Conservation (phyloP, 148 eudicot species). For the Amaranthus hypochondriacus region DNA sequence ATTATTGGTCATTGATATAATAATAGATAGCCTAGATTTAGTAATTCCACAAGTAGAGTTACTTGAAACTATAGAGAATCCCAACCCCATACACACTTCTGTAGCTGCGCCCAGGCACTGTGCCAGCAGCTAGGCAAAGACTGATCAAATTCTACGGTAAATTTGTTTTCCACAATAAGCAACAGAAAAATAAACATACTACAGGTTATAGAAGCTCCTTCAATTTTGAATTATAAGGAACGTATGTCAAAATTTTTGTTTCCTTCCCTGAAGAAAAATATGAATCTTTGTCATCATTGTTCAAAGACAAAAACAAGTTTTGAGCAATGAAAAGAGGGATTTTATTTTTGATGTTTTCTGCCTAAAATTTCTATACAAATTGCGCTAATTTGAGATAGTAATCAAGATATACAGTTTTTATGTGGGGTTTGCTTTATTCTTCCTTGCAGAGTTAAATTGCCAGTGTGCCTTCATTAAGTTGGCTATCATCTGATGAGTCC, state of each 20-base stretch:
- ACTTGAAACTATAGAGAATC: too few species aligned
- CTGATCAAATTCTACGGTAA: too few species aligned
- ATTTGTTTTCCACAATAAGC: too few species aligned
- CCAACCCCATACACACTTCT: too few species aligned
- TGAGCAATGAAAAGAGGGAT: constrained; percentile 20
- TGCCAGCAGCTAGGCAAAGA: too few species aligned
- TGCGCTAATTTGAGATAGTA: background rate
- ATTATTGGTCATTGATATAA: too few species aligned
- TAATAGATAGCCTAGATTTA: too few species aligned
- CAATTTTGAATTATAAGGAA: background rate
- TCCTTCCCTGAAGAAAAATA: constrained; percentile 6
- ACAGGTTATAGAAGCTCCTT: too few species aligned
- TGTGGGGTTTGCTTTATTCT: background rate
- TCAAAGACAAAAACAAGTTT: constrained; percentile 16
- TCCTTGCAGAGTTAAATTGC: constrained; percentile 38
- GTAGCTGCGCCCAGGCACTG: too few species aligned
- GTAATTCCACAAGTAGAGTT: too few species aligned
- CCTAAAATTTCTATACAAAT: constrained; percentile 24
- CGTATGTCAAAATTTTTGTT: constrained; percentile 23
- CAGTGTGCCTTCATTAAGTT: constrained; percentile 58
- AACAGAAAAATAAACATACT: too few species aligned
- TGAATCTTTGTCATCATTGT: constrained; percentile 15
- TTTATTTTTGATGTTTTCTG: background rate
- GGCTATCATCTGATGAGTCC: constrained; percentile 59
- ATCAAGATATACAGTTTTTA: constrained; percentile 23